Base-by-base conservation (phyloP, 2,329 filamentous ascomycete genomes). In the Cercospora citrullina region DNA sequence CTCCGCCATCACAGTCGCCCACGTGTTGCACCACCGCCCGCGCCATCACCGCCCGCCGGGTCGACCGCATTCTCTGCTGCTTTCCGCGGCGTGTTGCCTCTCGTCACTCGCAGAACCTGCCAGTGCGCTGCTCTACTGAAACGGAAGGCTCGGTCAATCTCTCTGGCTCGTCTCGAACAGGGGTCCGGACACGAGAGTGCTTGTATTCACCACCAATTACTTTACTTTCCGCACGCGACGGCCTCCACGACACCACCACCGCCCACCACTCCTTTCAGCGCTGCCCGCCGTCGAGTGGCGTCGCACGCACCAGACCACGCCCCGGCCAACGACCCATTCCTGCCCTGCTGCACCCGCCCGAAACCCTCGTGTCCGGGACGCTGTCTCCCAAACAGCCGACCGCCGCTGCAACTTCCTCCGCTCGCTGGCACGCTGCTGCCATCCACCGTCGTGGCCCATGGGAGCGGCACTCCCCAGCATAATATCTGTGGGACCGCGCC, bases 401-500 rank as follows among this genome's bases (percentile, higher is more conserved):
- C 39, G 36, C 60, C 31, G 26, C 65, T 58, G 55, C 65, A 60
- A 42, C 68, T 60, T 51, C 64, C 53, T 36, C 42, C n/a, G n/a
- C 53, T 30, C 55, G 51, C 66, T 55, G 45, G 63, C 57, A 63
- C 66, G 64, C 57, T 33, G 61, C 65, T 67, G 57, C 60, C 66
- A 64, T 51, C 64, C 48, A 28, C 64, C 42, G 30, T 51, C 66
- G 42, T 64, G 63, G 66, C 73, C 72, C 70, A 73, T 74, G 72
- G 72, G 73, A 74, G 72, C 68, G 68, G 65, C 63, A 66, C 64
- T 60, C 63, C 65, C 63, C 67, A 65, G 63, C 70, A 64, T 59
- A 57, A 62, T 65, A 64, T 61, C 70, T 72, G 68, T 69, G 75
- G 74, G 71, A 72, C 64, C 64, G 71, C 68, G 71, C 73, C 72